Base-by-base conservation (phyloP, 2,329 filamentous ascomycete species). In the Rhinocladiella similis region DNA sequence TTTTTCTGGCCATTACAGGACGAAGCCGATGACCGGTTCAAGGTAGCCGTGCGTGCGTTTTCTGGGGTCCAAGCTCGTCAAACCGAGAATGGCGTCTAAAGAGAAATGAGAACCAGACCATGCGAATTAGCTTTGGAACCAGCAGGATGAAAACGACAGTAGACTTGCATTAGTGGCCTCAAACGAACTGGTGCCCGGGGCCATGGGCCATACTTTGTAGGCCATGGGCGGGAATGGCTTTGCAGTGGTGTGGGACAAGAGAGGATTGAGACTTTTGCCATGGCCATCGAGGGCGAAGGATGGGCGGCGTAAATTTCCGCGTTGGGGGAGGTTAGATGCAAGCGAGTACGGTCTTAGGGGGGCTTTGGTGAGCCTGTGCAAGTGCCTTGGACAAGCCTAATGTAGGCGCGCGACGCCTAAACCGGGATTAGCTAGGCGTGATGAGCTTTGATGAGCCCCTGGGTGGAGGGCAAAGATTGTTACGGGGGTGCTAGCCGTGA, bases 111-210 rank as follows among this genome's bases (percentile, higher is more conserved):
- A 41, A 41, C 18, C n/a, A n/a, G 18, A 16, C 38, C n/a, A 41
- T 5, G n/a, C 38, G 36, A 14, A 29, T 47, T 56, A 41, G 49
- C 36, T 36, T 52, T 56, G 19, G 25, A 47, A 41, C 48, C 29
- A 18, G 9, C 47, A 36, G 20, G 46, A 36, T 56, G 42, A 56
- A 48, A 22, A 25, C 25, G 25, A 19, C 41, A 33, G 36, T 49
- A 55, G 52, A 16, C 41, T 54, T 48, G 56, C 56, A 52, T 49
- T 57, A 57, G 56, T 35, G 50, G 20, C 41, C 19, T 42, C 20
- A 29, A 22, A 27, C 14, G 35, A 19, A 27, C 25, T 20, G 43
- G 27, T 39, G 18, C 35, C 16, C 45, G 20, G 20, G 18, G 38
- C 41, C 43, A 29, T 29, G 22, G 51, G 52, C 54, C 25, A 27